Evolutionary conservation across 129 eudicot genomes (phyloP).

Genomic region (Chrysanthemum makinoi): DNA sequence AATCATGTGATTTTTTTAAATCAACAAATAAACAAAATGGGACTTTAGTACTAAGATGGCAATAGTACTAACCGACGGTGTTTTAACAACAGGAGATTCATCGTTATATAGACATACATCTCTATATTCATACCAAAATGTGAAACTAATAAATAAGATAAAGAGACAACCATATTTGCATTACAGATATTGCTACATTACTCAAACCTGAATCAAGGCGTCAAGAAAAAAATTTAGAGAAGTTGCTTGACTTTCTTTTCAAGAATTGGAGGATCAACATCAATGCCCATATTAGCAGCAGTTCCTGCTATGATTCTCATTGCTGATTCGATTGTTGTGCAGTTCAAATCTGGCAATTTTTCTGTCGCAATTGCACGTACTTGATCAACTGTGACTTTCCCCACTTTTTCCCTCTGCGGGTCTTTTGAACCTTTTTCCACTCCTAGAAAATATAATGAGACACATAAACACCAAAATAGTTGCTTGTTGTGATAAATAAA

Average conservation of each 20-base stretch:
- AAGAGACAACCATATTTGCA: constrained; percentile 29
- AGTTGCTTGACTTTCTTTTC: constrained; percentile 63
- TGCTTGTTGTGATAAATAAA: too few species aligned
- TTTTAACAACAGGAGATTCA: neutral
- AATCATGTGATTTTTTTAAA: too few species aligned
- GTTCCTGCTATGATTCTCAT: constrained; percentile 98
- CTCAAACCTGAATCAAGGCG: constrained; percentile 25
- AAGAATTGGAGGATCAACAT: constrained; percentile 93
- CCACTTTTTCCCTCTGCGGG: constrained; percentile 76
- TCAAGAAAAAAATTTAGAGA: constrained; percentile 35
- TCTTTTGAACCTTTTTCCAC: constrained; percentile 94
- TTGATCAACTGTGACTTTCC: constrained; percentile 92
- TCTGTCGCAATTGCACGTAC: constrained; percentile 74
- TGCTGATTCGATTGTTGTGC: constrained; percentile 89
- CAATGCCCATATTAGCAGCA: constrained; percentile 97
- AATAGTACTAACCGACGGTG: neutral
- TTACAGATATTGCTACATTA: constrained; percentile 26
- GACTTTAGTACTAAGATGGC: neutral
- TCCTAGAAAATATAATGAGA: constrained; percentile 38
- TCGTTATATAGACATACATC: constrained; percentile 10
- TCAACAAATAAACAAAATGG: too few species aligned
- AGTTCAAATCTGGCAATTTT: constrained; percentile 92
- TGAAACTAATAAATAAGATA: constrained; percentile 1
- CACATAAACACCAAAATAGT: constrained; percentile 6
- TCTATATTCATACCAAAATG: constrained; percentile 28